phyloP scores from a whole-genome alignment of 129 eudicot species.

The Saposhnikovia divaricata region DNA sequence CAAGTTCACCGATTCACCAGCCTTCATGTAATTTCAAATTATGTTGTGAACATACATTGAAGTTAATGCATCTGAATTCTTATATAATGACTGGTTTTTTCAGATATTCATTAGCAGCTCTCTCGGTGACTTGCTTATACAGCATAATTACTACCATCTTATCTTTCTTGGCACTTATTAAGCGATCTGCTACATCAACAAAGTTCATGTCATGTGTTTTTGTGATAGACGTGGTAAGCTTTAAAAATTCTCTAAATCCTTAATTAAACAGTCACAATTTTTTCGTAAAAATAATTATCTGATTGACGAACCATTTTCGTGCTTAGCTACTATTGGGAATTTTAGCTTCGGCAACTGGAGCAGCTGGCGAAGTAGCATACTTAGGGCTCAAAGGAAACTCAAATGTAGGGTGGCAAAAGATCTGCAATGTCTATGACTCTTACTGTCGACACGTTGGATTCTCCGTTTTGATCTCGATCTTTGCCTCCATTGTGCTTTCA shows the following conservation, averaged over 20 bases:
- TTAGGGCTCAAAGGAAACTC: constrained; percentile 17
- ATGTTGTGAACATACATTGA: not conserved
- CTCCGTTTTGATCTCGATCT: constrained; percentile 8
- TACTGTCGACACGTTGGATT: constrained; percentile 12
- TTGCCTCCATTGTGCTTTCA: constrained; percentile 14
- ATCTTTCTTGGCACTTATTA: not conserved
- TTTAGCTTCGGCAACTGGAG: constrained; percentile 19
- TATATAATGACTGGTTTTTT: not conserved
- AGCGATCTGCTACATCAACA: not conserved
- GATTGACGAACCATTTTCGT: not conserved
- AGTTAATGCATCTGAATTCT: not conserved
- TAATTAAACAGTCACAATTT: no score
- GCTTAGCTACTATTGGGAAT: constrained; percentile 14
- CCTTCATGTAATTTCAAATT: not conserved
- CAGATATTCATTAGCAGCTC: not conserved
- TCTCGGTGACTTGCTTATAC: constrained; percentile 4
- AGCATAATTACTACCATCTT: not conserved
- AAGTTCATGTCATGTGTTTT: not conserved
- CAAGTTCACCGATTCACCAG: not conserved
- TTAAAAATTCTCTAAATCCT: not conserved
- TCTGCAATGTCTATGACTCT: constrained; percentile 10
- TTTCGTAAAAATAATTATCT: not conserved
- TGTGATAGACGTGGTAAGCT: not conserved
- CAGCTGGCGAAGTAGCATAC: constrained; percentile 19
- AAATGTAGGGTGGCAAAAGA: constrained; percentile 9